Percentiles rank a stretch among this genome's conserved stretches.
Evolutionary conservation across 495 filamentous ascomycete species (phyloP).

Genomic region (Rusavskia elegans): DNA sequence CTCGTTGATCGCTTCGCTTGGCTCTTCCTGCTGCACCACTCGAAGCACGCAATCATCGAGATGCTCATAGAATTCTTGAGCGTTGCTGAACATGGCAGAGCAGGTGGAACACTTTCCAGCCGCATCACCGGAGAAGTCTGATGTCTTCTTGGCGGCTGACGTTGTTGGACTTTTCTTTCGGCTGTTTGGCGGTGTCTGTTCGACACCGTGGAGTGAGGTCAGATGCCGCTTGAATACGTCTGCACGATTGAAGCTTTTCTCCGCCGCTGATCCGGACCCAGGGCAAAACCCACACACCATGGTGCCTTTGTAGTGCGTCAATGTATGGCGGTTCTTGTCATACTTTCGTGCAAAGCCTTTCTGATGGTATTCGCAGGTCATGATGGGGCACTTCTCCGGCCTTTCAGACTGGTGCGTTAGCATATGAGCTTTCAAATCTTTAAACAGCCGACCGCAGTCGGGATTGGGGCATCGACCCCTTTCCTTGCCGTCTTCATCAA

Average conservation of each 20-base stretch:
- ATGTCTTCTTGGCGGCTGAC: slow-evolving; percentile 28
- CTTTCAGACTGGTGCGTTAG: slow-evolving; percentile 87
- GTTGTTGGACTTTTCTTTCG: slow-evolving; percentile 59
- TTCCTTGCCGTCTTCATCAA: slow-evolving; percentile 46
- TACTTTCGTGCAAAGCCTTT: slow-evolving; percentile 98
- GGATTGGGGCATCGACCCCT: slow-evolving; percentile 67
- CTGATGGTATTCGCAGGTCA: slow-evolving; percentile 82
- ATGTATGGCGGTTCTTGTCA: slow-evolving; percentile 94
- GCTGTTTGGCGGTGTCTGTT: slow-evolving; percentile 90
- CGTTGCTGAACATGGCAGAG: slow-evolving; percentile 75
- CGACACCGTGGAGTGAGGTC: slow-evolving; percentile 83
- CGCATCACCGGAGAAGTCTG: slow-evolving; percentile 49
- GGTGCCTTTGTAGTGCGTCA: slow-evolving; percentile 98
- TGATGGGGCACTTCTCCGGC: slow-evolving; percentile 92
- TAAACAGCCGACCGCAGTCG: slow-evolving; percentile 82
- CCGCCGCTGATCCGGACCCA: slow-evolving; percentile 74
- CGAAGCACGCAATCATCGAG: slow-evolving; percentile 95
- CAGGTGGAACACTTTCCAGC: slow-evolving; percentile 96
- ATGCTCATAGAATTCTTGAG: slow-evolving; percentile 98
- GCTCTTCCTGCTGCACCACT: slow-evolving; percentile 94
- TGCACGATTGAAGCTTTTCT: slow-evolving; percentile 97
- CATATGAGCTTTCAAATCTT: slow-evolving; percentile 90
- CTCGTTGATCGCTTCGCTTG: slow-evolving; percentile 90
- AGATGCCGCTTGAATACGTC: slow-evolving; percentile 98
- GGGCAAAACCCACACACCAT: slow-evolving; percentile 99